Conservation (phyloP, 768 basidiomycete species). For the Lentinus brumalis region DNA sequence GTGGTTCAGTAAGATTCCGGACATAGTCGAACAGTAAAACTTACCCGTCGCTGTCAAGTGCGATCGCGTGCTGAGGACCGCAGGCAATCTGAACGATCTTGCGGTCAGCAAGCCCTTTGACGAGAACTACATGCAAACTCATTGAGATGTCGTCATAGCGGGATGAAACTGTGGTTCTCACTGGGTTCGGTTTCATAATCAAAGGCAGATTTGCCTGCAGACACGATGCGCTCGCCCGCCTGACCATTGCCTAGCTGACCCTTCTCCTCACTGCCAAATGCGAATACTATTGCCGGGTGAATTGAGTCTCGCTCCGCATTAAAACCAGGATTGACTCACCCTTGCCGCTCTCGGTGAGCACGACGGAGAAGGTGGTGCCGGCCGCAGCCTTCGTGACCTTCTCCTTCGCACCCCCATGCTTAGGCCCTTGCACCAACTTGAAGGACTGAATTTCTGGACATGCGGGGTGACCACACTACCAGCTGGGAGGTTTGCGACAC, state of each 20-base stretch:
- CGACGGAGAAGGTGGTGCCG: constrained; percentile 81
- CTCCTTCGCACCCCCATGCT: constrained; percentile 57
- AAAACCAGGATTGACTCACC: constrained; percentile 42
- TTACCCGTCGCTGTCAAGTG: constrained; percentile 76
- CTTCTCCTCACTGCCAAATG: constrained; percentile 89
- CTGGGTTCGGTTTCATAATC: constrained; percentile 76
- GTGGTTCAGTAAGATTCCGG: not conserved
- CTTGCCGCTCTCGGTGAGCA: constrained; percentile 82
- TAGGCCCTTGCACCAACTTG: constrained; percentile 60
- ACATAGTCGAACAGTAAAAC: constrained; percentile 21
- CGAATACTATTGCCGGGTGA: constrained; percentile 57
- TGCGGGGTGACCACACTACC: constrained; percentile 70
- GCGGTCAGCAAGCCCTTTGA: constrained; percentile 76
- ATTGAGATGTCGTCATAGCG: not conserved
- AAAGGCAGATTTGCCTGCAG: constrained; percentile 81
- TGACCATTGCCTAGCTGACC: constrained; percentile 93
- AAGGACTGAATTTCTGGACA: constrained; percentile 69
- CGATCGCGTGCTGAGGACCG: constrained; percentile 86
- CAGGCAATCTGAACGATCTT: constrained; percentile 82
- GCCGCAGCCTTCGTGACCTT: constrained; percentile 73
- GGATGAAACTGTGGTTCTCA: constrained; percentile 32
- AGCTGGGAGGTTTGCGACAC: not conserved
- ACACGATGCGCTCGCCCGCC: constrained; percentile 89
- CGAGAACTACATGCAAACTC: constrained; percentile 49
- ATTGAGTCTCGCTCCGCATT: not conserved